Conservation (phyloP, 1,284 basidiomycete species). For the Moesziomyces parantarcticus region DNA sequence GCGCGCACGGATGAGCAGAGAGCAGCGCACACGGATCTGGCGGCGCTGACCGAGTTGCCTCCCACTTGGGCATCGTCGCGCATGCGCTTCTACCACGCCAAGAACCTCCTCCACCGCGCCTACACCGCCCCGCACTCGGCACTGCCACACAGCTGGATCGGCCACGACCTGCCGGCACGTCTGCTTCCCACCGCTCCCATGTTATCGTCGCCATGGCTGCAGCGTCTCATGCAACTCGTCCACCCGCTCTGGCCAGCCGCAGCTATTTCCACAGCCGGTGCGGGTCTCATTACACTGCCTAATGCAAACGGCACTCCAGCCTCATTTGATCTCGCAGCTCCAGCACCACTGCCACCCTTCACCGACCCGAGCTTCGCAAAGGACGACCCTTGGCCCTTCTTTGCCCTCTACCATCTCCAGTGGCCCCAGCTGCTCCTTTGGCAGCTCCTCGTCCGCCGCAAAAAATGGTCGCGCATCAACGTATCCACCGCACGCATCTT, state of each 20-base stretch:
- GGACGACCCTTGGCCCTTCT: constrained; percentile 51
- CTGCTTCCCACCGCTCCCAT: constrained; percentile 48
- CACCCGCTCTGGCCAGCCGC: constrained; percentile 31
- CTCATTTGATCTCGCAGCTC: constrained; percentile 29
- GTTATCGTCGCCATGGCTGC: constrained; percentile 2
- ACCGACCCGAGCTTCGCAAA: constrained; percentile 46
- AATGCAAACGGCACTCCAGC: not conserved
- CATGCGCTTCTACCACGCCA: constrained; percentile 20
- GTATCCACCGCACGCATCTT: constrained; percentile 59
- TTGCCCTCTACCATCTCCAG: constrained; percentile 55
- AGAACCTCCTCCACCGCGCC: constrained; percentile 42
- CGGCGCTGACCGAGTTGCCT: constrained; percentile 13
- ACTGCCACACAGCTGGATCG: constrained; percentile 66
- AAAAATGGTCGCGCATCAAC: constrained; percentile 52
- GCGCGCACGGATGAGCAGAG: not conserved
- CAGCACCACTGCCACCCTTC: constrained; percentile 37
- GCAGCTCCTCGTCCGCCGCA: constrained; percentile 41
- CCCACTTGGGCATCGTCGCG: constrained; percentile 35
- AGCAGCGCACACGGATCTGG: constrained; percentile 9
- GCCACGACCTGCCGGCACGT: constrained; percentile 68
- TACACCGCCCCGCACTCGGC: constrained; percentile 37
- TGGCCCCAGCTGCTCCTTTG: constrained; percentile 52
- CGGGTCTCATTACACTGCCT: not conserved
- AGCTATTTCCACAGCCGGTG: not conserved
- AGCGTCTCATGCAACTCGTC: constrained; percentile 4